Conservation (phyloP, 176 grass and related monocot genomes). For the Oryza glaberrima region DNA sequence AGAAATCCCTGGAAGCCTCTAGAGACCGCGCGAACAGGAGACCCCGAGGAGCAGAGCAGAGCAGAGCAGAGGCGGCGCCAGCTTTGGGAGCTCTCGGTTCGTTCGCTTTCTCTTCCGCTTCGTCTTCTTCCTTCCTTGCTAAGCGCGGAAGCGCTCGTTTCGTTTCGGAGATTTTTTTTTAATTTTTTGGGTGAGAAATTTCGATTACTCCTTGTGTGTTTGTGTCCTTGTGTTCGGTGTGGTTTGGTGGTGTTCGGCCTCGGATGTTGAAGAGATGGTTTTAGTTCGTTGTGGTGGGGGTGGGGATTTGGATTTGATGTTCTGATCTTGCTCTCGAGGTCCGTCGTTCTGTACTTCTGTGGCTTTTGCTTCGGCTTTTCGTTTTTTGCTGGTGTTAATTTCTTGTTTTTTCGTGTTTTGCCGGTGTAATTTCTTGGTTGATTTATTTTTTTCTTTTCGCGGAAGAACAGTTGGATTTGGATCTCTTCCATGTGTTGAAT, state of each 20-base stretch:
- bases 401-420: no score
- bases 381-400: neutral
- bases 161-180: neutral
- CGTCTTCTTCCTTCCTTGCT: neutral
- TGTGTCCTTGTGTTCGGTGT: neutral
- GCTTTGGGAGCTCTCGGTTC: neutral
- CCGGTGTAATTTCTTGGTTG: no score
- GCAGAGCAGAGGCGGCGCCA: neutral
- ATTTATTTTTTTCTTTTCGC: neutral
- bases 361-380: neutral
- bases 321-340: neutral
- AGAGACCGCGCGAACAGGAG: neutral
- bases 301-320: neutral
- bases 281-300: neutral
- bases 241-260: neutral
- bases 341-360: neutral
- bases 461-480: neutral
- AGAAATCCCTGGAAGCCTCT: constrained; percentile 38
- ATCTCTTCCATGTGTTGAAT: neutral
- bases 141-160: neutral
- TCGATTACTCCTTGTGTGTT: neutral
- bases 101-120: neutral
- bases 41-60: neutral
- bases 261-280: neutral
- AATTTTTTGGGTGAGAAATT: neutral